Base-by-base conservation (phyloP, 352 stramenopile genomes). In the Globisporangium spinosum region DNA sequence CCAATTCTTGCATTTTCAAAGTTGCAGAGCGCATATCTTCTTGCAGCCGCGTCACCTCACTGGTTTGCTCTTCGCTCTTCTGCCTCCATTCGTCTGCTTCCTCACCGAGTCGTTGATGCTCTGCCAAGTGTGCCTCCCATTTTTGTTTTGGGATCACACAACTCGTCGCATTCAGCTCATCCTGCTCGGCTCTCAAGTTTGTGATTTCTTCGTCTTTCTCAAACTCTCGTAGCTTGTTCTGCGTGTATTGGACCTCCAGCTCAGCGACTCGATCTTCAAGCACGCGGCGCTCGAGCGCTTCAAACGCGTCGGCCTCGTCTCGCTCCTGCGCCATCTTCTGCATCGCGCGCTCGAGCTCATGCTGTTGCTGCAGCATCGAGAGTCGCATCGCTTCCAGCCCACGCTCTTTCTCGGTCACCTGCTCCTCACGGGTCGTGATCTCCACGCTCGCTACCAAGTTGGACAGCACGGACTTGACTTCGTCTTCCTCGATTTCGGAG, bases 211-310 rank as follows among this genome's bases (percentile, higher is more conserved):
- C 67, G 53, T 85, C 77, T 66, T 79, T 81, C 25, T 86, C 79
- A 20, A 68, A 72, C 34, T 87, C 73, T 15, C 72, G 68, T 23
- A 68, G 55, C 40, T 65, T 59, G 63, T 79, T 78, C 58, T 87
- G 77, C n/a, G 72, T 66, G 55, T 85, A 62, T 32, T 77, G 78
- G 23, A 74, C 83, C 66, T 87, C 80, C 34, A 89, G 58, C 57
- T 89, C 80, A 13, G 75, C 63, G 17, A 90, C 74, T 38, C 80
- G 74, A 47, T 89, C 78, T 35, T 84, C 70, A 34, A 83, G 68
- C 12, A 90, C 65, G 17, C 78, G 72, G 25, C 75, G 78, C 68
- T 90, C 82, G 23, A 88, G 72, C 5, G 72, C 68, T 53, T 80
- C 77, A 60, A 89, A 88, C 34, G 53, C 58, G 15, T 88, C 78